phyloP scores from a whole-genome alignment of 345 rosid genomes.

The Gynandropsis gynandra region DNA sequence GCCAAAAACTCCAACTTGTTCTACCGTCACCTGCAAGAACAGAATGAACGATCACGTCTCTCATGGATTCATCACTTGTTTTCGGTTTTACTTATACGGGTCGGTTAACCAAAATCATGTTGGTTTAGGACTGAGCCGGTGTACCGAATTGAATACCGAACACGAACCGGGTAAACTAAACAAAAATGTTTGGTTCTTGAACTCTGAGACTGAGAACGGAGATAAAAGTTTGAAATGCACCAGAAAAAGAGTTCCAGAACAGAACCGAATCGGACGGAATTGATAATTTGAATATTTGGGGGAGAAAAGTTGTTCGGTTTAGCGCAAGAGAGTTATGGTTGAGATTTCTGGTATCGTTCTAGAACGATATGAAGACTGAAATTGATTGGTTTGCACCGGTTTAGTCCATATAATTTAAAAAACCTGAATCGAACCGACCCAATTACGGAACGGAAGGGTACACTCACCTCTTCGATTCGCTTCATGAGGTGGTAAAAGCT shows the following conservation, averaged over 20 bases:
- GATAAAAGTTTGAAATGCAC: too few species aligned
- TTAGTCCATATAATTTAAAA: too few species aligned
- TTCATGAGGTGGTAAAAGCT: slow-evolving; percentile 58
- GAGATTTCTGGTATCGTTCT: background rate
- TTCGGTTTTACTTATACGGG: background rate
- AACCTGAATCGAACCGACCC: background rate
- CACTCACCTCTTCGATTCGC: slow-evolving; percentile 59
- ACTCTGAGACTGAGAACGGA: too few species aligned
- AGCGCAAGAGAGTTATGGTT: too few species aligned
- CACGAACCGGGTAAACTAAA: background rate
- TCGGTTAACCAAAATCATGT: background rate
- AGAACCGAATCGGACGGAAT: too few species aligned
- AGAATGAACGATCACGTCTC: background rate
- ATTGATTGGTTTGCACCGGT: background rate
- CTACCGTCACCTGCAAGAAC: slow-evolving; percentile 57
- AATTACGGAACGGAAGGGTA: background rate
- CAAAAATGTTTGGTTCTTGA: too few species aligned
- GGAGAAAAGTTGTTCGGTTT: too few species aligned
- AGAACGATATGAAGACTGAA: too few species aligned
- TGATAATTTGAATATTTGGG: too few species aligned
- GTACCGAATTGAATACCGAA: background rate
- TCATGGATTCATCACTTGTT: background rate
- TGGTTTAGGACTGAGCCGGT: background rate
- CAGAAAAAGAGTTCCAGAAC: too few species aligned
- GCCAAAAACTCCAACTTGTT: slow-evolving; percentile 59